Evolutionary conservation across 495 filamentous ascomycete species (phyloP).

Genomic region (Monascus purpureus): DNA sequence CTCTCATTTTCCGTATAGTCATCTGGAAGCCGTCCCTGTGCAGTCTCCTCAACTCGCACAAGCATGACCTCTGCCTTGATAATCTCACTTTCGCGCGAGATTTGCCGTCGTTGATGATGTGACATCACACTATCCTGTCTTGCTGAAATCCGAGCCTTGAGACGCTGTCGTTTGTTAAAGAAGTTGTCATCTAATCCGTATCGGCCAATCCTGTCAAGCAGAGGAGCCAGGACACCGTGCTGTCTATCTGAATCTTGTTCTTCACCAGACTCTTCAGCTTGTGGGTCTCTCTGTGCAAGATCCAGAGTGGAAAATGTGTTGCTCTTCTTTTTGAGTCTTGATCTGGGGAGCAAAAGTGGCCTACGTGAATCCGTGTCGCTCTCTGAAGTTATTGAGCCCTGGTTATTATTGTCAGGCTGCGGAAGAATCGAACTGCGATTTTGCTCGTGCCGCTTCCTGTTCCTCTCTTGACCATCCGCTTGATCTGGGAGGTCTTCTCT

Average conservation of each 20-base stretch:
- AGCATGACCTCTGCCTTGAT: conserved; percentile 67
- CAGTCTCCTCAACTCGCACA: conserved; percentile 46
- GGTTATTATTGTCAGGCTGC: conserved; percentile 8
- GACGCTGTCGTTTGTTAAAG: conserved; percentile 22
- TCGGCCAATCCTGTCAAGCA: conserved; percentile 18
- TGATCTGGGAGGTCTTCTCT: too few relatives aligned
- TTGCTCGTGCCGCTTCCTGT: too few relatives aligned
- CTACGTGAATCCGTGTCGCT: conserved; percentile 28
- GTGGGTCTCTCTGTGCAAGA: conserved; percentile 22
- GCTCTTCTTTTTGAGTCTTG: conserved; percentile 12
- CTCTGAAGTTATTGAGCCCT: too few relatives aligned
- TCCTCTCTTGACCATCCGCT: too few relatives aligned
- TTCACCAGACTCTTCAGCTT: conserved; percentile 12
- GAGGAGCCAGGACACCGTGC: too few relatives aligned
- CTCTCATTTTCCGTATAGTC: conserved; percentile 59
- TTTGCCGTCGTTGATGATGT: conserved; percentile 23
- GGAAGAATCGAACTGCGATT: too few relatives aligned
- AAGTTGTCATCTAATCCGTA: conserved; percentile 36
- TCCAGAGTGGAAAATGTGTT: conserved; percentile 9
- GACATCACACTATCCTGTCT: conserved; percentile 27
- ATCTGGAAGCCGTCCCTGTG: conserved; percentile 36
- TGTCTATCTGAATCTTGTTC: conserved; percentile 1
- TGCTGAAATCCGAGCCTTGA: conserved; percentile 19
- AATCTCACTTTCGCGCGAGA: conserved; percentile 45
- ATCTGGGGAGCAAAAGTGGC: conserved; percentile 14